These are phyloP conservation scores for Penicillium sp. DNA, from an alignment of 2,329 filamentous ascomycete species.

Conservation along the genomic window DNA sequence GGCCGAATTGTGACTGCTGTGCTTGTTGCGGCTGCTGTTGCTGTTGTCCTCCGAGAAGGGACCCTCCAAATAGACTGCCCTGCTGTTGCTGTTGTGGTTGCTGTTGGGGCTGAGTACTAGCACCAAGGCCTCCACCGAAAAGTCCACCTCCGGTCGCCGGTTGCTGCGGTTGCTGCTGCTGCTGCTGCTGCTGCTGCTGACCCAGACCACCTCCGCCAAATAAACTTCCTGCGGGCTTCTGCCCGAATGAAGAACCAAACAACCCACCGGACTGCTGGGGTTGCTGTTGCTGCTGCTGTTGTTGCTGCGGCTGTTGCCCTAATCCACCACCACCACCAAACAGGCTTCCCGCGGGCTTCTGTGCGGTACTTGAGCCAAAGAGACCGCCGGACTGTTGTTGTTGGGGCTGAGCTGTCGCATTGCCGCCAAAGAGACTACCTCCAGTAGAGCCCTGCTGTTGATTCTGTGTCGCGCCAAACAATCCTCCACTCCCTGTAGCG, in stretches of 20 bases:
- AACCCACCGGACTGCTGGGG: slow-evolving; percentile 32
- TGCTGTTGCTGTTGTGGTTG: slow-evolving; percentile 21
- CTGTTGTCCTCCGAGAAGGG: slow-evolving; percentile 21
- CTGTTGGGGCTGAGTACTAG: slow-evolving; percentile 22
- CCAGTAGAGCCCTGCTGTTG: slow-evolving; percentile 22
- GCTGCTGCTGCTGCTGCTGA: slow-evolving; percentile 21
- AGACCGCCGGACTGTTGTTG: slow-evolving; percentile 30
- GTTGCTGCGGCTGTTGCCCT: not conserved
- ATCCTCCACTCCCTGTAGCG: slow-evolving; percentile 26
- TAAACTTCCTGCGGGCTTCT: slow-evolving; percentile 36
- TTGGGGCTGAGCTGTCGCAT: slow-evolving; percentile 21
- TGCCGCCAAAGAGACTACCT: slow-evolving; percentile 27
- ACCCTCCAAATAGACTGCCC: slow-evolving; percentile 27
- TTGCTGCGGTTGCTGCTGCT: slow-evolving; percentile 18
- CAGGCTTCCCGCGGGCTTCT: slow-evolving; percentile 35
- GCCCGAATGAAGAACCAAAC: slow-evolving; percentile 26
- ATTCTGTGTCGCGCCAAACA: slow-evolving; percentile 30
- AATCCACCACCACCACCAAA: slow-evolving; percentile 28
- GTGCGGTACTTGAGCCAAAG: slow-evolving; percentile 26
- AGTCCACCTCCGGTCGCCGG: slow-evolving; percentile 15
- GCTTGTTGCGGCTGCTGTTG: slow-evolving; percentile 26
- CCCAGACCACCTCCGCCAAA: slow-evolving; percentile 30
- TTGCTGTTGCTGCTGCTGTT: slow-evolving; percentile 18
- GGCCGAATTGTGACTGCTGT: slow-evolving; percentile 44
- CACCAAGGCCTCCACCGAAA: slow-evolving; percentile 20